These are phyloP conservation scores for Linum tenue DNA, from an alignment of 345 rosid species.

Conservation along the genomic window DNA sequence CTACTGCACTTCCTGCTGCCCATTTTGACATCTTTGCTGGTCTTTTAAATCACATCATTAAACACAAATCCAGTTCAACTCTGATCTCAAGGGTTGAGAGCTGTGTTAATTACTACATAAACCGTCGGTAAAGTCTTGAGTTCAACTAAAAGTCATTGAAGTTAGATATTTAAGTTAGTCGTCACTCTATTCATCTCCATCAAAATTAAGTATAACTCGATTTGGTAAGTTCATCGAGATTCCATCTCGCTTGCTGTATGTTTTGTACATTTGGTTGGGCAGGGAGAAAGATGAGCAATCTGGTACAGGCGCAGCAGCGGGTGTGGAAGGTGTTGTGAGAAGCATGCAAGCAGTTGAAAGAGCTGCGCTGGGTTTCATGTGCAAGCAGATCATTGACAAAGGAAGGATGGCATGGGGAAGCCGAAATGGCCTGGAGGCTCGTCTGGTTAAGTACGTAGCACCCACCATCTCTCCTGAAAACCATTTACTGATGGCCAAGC, in stretches of 20 bases:
- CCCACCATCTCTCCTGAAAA: conserved; percentile 71
- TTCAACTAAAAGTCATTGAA: no score
- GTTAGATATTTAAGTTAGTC: no score
- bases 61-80: no score
- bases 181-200: no score
- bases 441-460: conserved; percentile 68
- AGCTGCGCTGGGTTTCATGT: conserved; percentile 72
- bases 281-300: conserved; percentile 36
- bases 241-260: neutral
- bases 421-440: conserved; percentile 41
- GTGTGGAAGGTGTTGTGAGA: conserved; percentile 49
- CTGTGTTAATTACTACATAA: no score
- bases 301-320: conserved; percentile 20
- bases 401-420: conserved; percentile 77
- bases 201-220: no score
- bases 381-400: conserved; percentile 72
- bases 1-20: neutral
- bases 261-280: neutral
- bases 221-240: neutral
- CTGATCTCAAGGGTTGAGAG: no score
- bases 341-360: conserved; percentile 58
- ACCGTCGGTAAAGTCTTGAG: no score
- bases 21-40: no score
- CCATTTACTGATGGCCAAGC: conserved; percentile 53
- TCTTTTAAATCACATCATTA: no score